These are phyloP conservation scores for Pholiota microspora DNA, from an alignment of 768 basidiomycete species.

Conservation along the genomic window DNA sequence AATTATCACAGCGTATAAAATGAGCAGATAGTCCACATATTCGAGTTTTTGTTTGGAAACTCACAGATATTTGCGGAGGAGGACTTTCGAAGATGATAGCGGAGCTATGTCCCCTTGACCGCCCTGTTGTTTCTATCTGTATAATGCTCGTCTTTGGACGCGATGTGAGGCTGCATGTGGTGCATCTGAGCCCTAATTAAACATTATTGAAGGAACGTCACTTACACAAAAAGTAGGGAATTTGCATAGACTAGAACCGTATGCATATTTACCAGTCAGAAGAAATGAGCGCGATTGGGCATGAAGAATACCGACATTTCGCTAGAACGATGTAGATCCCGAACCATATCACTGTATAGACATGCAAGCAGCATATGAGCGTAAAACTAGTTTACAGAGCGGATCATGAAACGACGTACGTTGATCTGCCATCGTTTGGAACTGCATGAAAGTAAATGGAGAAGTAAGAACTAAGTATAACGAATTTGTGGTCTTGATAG, in stretches of 20 bases:
- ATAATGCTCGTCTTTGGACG: conserved; percentile 23
- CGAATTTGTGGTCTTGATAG: too few relatives aligned
- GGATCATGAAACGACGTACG: too few relatives aligned
- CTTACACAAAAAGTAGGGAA: conserved; percentile 14
- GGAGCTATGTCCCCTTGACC: not conserved
- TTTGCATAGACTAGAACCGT: conserved; percentile 14
- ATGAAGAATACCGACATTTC: conserved; percentile 9
- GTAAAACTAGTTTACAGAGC: too few relatives aligned
- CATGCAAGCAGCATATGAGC: too few relatives aligned
- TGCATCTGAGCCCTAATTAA: not conserved
- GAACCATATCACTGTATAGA: conserved; percentile 21
- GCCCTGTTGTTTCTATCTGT: not conserved
- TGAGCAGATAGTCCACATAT: too few relatives aligned
- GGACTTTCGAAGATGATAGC: not conserved
- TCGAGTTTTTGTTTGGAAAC: too few relatives aligned
- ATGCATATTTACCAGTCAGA: not conserved
- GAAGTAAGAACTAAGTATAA: too few relatives aligned
- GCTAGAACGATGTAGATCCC: conserved; percentile 16
- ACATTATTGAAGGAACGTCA: not conserved
- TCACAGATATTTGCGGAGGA: conserved; percentile 1
- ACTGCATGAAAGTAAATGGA: not conserved
- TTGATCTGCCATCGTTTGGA: conserved; percentile 10
- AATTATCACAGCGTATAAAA: too few relatives aligned
- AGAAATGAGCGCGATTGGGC: not conserved
- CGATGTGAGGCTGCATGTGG: conserved; percentile 4